Percentiles rank a stretch among this genome's conserved stretches.
Evolutionary conservation across 108 stramenopile genomes (phyloP).

Genomic region (Discostella stelligeroides): DNA sequence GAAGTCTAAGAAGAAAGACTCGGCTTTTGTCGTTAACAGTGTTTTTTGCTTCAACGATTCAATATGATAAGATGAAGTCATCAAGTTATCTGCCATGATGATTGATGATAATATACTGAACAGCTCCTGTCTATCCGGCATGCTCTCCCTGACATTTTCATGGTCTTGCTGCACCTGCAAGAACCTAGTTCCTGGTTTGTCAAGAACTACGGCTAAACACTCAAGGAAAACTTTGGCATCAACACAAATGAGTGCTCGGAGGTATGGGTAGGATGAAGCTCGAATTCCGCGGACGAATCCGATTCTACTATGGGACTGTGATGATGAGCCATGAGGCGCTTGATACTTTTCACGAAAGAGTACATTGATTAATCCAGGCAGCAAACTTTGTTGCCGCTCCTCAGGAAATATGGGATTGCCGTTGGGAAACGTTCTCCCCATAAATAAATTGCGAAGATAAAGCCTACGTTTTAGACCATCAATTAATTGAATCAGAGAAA

Average conservation of each 20-base stretch:
- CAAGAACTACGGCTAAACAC: conserved; percentile 70
- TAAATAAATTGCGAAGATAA: conserved; percentile 74
- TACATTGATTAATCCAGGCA: conserved; percentile 59
- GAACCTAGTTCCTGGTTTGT: conserved; percentile 64
- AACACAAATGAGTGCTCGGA: conserved; percentile 66
- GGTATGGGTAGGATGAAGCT: conserved; percentile 71
- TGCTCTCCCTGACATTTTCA: conserved; percentile 22
- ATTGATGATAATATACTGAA: conserved; percentile 62
- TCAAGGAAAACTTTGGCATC: conserved; percentile 80
- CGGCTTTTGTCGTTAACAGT: conserved; percentile 34
- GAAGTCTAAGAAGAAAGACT: conserved; percentile 78
- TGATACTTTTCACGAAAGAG: conserved; percentile 48
- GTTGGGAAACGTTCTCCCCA: conserved; percentile 72
- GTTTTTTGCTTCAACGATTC: conserved; percentile 18
- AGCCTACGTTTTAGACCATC: conserved; percentile 35
- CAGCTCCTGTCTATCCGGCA: conserved; percentile 64
- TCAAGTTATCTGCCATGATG: conserved; percentile 52
- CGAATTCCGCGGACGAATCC: conserved; percentile 41
- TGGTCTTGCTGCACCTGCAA: conserved; percentile 23
- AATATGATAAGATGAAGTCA: conserved; percentile 21
- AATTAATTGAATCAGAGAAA: conserved; percentile 7
- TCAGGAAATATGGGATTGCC: conserved; percentile 51
- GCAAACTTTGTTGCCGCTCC: conserved; percentile 46
- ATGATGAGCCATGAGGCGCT: conserved; percentile 16
- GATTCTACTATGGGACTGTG: conserved; percentile 4